These are phyloP conservation scores for Neurospora sp. DNA, from an alignment of 495 filamentous ascomycete species.

Conservation along the genomic window DNA sequence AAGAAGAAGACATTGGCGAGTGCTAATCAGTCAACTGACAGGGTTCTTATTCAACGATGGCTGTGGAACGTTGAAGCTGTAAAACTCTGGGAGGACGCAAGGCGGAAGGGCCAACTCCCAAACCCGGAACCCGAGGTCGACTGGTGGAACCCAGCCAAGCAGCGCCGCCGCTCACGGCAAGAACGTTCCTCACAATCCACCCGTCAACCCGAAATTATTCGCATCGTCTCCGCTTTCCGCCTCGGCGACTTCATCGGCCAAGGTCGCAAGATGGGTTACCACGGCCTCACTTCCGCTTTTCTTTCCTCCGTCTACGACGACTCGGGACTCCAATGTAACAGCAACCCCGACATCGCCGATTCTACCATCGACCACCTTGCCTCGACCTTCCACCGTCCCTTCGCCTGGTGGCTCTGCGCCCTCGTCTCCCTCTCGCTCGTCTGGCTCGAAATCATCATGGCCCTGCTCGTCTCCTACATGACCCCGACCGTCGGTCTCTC, in stretches of 20 bases:
- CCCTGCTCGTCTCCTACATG: no score
- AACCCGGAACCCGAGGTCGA: not conserved
- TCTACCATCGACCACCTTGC: conserved; percentile 26
- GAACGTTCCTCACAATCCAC: not conserved
- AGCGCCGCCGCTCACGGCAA: not conserved
- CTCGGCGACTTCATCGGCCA: no score
- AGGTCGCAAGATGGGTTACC: conserved; percentile 23
- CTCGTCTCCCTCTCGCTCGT: conserved; percentile 24
- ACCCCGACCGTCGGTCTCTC: no score
- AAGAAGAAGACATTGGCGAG: not conserved
- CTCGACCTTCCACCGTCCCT: not conserved
- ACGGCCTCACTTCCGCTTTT: conserved; percentile 36
- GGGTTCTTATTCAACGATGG: conserved; percentile 4
- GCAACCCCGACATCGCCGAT: conserved; percentile 33
- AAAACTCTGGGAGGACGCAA: not conserved
- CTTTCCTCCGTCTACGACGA: conserved; percentile 28
- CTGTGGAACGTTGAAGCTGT: conserved; percentile 11
- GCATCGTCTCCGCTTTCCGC: no score
- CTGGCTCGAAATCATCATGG: not conserved
- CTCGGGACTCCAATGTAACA: conserved; percentile 3
- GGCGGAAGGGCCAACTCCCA: not conserved
- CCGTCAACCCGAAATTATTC: not conserved
- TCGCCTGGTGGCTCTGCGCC: conserved; percentile 7
- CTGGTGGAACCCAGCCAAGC: not conserved
- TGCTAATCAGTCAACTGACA: conserved; percentile 16